Conservation (phyloP, 805 yeast species). For the Crinitomyces ghanaensis region DNA sequence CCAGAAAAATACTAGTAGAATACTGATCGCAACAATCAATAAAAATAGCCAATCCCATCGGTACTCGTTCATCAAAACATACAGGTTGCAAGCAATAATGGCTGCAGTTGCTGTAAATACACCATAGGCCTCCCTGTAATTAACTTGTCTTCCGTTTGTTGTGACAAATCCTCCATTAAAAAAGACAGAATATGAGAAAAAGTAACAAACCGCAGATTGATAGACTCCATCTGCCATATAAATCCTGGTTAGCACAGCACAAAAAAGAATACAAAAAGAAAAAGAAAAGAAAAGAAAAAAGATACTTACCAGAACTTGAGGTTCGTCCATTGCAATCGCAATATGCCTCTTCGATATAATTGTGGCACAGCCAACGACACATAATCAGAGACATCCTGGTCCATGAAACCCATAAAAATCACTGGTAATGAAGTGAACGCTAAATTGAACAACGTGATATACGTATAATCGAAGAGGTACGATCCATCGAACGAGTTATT, state of each 20-base stretch:
- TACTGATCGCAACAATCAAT: conserved; percentile 41
- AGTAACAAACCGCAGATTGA: conserved; percentile 60
- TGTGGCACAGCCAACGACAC: conserved; percentile 61
- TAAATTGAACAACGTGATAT: conserved; percentile 65
- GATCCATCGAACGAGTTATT: conserved; percentile 63
- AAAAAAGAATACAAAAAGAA: conserved; percentile 10
- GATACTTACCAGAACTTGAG: conserved; percentile 39
- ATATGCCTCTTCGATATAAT: conserved; percentile 55
- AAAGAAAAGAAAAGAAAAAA: background rate
- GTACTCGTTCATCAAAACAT: conserved; percentile 50
- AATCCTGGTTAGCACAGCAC: conserved; percentile 14
- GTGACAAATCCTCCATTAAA: conserved; percentile 33
- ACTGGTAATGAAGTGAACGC: conserved; percentile 76
- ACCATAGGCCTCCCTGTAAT: conserved; percentile 58
- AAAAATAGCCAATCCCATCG: conserved; percentile 63
- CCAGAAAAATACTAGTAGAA: conserved; percentile 53
- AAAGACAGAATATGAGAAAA: conserved; percentile 52
- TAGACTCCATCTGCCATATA: conserved; percentile 62
- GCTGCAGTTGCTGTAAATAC: conserved; percentile 45
- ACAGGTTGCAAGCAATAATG: conserved; percentile 48
- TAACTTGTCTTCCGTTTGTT: conserved; percentile 38
- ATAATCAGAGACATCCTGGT: conserved; percentile 61
- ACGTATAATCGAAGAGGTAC: conserved; percentile 66
- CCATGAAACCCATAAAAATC: conserved; percentile 58
- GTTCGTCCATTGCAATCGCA: conserved; percentile 52